Conservation (phyloP, 352 stramenopile genomes). For the Pythium biforme region DNA sequence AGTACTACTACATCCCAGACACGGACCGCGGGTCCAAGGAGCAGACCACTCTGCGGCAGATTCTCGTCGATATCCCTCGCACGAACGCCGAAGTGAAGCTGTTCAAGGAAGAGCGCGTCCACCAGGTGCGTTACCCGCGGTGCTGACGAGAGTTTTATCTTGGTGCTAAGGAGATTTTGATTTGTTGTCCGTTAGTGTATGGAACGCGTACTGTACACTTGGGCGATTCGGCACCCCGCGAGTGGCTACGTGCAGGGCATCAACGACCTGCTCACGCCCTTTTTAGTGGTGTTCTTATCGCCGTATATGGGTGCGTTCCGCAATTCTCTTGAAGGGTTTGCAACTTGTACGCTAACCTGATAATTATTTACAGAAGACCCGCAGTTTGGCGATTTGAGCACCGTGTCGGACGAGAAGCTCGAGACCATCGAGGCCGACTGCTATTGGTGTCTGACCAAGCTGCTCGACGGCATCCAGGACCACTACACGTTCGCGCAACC, state of each 20-base stretch:
- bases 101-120: conserved; percentile 95
- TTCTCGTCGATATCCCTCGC: conserved; percentile 98
- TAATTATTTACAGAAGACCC: conserved; percentile 51
- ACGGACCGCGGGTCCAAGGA: conserved; percentile 93
- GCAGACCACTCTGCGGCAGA: conserved; percentile 94
- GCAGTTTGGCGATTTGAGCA: conserved; percentile 67
- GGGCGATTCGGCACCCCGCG: conserved; percentile 97
- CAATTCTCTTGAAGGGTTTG: neutral
- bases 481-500: conserved; percentile 99
- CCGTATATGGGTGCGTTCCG: conserved; percentile 53
- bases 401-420: conserved; percentile 63
- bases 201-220: conserved; percentile 98
- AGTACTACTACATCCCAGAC: conserved; percentile 98
- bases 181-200: conserved; percentile 69
- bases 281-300: conserved; percentile 97
- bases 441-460: conserved; percentile 99
- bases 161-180: too few relatives aligned
- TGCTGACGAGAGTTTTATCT: too few relatives aligned
- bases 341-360: conserved; percentile 1
- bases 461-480: conserved; percentile 98
- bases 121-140: conserved; percentile 73
- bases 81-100: conserved; percentile 96
- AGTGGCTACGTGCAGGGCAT: conserved; percentile 99
- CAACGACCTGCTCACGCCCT: conserved; percentile 98
- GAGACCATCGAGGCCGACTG: conserved; percentile 95